Conservation (phyloP, 2,329 filamentous ascomycete species). For the Alternaria infectoria region DNA sequence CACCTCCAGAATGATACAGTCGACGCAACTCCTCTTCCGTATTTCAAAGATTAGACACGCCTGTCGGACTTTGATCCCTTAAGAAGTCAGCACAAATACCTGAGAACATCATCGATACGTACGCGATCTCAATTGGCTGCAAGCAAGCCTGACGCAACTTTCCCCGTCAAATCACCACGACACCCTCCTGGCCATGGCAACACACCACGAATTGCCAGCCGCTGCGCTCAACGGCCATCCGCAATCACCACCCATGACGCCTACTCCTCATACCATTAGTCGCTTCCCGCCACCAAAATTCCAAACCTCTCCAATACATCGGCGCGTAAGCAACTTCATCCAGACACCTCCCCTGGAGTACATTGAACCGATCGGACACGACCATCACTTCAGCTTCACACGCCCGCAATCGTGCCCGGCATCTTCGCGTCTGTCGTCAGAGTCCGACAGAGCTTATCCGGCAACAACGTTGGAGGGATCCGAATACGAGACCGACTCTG, state of each 20-base stretch:
- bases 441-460: constrained; percentile 41
- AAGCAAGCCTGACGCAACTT: constrained; percentile 38
- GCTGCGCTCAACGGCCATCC: constrained; percentile 41
- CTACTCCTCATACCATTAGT: constrained; percentile 34
- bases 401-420: constrained; percentile 42
- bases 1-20: constrained; percentile 51
- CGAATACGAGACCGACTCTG: constrained; percentile 29
- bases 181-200: constrained; percentile 39
- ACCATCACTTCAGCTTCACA: constrained; percentile 46
- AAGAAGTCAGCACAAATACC: constrained; percentile 24
- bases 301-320: constrained; percentile 44
- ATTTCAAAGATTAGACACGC: constrained; percentile 40
- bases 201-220: constrained; percentile 35
- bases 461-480: constrained; percentile 42
- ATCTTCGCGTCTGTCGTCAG: constrained; percentile 48
- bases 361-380: constrained; percentile 45
- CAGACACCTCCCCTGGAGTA: constrained; percentile 48
- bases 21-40: constrained; percentile 44
- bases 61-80: constrained; percentile 44
- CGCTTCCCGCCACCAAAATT: constrained; percentile 38
- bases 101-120: constrained; percentile 34
- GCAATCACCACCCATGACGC: constrained; percentile 48
- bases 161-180: constrained; percentile 35
- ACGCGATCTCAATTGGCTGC: constrained; percentile 38
- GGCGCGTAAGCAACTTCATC: constrained; percentile 40